phyloP scores from a whole-genome alignment of 164 flowering plant species.

The Sextonia rubra region DNA sequence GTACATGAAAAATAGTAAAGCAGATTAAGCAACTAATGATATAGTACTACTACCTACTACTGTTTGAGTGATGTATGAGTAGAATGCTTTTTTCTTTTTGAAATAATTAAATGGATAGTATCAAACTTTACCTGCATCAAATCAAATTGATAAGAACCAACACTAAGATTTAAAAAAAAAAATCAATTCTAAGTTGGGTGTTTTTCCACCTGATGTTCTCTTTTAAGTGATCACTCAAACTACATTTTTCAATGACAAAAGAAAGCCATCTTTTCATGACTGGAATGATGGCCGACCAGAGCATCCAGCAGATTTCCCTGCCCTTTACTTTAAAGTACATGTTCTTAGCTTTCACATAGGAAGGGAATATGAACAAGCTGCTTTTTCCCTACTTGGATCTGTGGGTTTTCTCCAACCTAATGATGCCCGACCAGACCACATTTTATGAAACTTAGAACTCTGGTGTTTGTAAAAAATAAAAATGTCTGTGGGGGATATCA shows the following conservation, averaged over 20 bases:
- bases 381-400: slow-evolving; percentile 7
- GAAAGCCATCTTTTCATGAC: slow-evolving; percentile 2
- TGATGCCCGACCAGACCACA: slow-evolving; percentile 50
- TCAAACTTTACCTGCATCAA: not conserved
- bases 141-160: not conserved
- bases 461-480: not conserved
- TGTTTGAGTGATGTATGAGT: slow-evolving; percentile 1
- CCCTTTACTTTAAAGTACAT: slow-evolving; percentile 32
- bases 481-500: slow-evolving; percentile 18
- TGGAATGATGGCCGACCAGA: slow-evolving; percentile 40
- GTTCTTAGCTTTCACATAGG: slow-evolving; percentile 23
- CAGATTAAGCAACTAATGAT: not conserved
- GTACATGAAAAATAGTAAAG: not conserved
- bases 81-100: not conserved
- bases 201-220: not conserved
- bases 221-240: slow-evolving; percentile 3
- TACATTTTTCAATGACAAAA: slow-evolving; percentile 1
- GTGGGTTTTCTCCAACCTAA: slow-evolving; percentile 30
- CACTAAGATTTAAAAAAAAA: not conserved
- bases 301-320: slow-evolving; percentile 15
- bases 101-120: not conserved
- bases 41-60: not conserved
- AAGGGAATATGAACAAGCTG: slow-evolving; percentile 2
- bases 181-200: not conserved
- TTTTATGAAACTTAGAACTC: slow-evolving; percentile 33